These are phyloP conservation scores for Acidiella bohemica DNA, from an alignment of 495 filamentous ascomycete species.

Conservation along the genomic window DNA sequence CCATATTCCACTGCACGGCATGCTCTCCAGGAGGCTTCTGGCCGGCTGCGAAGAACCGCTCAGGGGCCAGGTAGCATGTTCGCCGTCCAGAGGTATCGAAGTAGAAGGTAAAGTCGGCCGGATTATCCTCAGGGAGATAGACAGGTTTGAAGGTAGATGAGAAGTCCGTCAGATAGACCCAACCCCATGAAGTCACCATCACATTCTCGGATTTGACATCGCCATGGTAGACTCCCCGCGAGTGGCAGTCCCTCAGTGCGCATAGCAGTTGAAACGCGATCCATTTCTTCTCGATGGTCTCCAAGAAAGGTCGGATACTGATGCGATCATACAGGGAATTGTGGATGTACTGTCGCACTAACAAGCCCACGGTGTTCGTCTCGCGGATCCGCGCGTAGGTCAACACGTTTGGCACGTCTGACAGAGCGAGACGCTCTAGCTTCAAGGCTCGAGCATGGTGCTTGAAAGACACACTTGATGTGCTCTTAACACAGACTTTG, in stretches of 20 bases:
- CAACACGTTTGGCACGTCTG: conserved; percentile 80
- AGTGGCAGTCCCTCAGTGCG: conserved; percentile 83
- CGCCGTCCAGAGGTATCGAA: conserved; percentile 85
- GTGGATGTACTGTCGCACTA: conserved; percentile 92
- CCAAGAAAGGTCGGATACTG: conserved; percentile 88
- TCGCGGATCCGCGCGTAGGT: conserved; percentile 82
- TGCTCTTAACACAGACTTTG: conserved; percentile 91
- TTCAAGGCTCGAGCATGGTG: conserved; percentile 57
- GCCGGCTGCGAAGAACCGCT: conserved; percentile 66
- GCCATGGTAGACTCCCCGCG: conserved; percentile 82
- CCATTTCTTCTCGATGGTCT: conserved; percentile 98
- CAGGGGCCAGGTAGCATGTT: conserved; percentile 94
- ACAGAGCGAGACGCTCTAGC: conserved; percentile 70
- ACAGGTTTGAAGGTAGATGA: conserved; percentile 91
- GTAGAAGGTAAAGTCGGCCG: conserved; percentile 92
- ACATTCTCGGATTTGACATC: conserved; percentile 98
- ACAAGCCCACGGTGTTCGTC: conserved; percentile 77
- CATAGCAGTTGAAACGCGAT: conserved; percentile 91
- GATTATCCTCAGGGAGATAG: conserved; percentile 90
- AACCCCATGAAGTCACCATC: conserved; percentile 97
- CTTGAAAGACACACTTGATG: conserved; percentile 57
- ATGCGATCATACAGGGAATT: conserved; percentile 96
- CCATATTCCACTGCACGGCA: conserved; percentile 87
- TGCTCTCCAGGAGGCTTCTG: conserved; percentile 46
- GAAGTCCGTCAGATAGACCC: conserved; percentile 95